phyloP scores from a whole-genome alignment of 1,284 basidiomycete species.

The Rhodotorula sp. region DNA sequence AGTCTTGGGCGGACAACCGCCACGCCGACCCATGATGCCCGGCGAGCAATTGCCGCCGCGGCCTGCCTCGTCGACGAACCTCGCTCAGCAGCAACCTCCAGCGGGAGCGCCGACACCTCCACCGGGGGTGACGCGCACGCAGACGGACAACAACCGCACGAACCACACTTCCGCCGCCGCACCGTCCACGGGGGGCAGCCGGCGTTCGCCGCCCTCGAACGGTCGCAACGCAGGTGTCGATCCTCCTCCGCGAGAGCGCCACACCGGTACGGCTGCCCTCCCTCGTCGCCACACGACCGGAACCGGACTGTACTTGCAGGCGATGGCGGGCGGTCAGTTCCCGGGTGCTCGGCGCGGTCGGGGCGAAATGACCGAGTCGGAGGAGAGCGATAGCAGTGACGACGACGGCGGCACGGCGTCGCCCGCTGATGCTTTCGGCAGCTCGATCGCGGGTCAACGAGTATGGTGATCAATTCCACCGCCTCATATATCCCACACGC shows the following conservation, averaged over 20 bases:
- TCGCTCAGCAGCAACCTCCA: background rate
- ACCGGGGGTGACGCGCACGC: background rate
- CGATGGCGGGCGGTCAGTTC: background rate
- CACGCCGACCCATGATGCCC: conserved; percentile 17
- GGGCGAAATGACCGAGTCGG: conserved; percentile 6
- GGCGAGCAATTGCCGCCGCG: conserved; percentile 24
- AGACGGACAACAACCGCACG: background rate
- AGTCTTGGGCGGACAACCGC: conserved; percentile 25
- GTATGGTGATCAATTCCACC: conserved; percentile 5
- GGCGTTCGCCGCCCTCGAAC: conserved; percentile 24
- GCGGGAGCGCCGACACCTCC: background rate
- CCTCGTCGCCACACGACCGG: conserved; percentile 33
- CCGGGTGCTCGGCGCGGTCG: background rate
- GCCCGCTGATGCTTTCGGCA: conserved; percentile 1
- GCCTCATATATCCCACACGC: background rate
- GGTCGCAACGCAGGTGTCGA: conserved; percentile 13
- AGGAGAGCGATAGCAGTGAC: conserved; percentile 16
- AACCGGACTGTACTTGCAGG: conserved; percentile 32
- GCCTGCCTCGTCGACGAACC: conserved; percentile 9
- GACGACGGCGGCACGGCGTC: conserved; percentile 8
- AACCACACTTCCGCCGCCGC: background rate
- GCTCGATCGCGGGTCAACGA: conserved; percentile 2
- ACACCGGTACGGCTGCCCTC: background rate
- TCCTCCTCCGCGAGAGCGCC: background rate
- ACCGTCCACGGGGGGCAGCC: background rate